Evolutionary conservation across 768 basidiomycete species (phyloP), one percentile per base, ranked within the genome.

Genomic region (Calocera viscosa): DNA sequence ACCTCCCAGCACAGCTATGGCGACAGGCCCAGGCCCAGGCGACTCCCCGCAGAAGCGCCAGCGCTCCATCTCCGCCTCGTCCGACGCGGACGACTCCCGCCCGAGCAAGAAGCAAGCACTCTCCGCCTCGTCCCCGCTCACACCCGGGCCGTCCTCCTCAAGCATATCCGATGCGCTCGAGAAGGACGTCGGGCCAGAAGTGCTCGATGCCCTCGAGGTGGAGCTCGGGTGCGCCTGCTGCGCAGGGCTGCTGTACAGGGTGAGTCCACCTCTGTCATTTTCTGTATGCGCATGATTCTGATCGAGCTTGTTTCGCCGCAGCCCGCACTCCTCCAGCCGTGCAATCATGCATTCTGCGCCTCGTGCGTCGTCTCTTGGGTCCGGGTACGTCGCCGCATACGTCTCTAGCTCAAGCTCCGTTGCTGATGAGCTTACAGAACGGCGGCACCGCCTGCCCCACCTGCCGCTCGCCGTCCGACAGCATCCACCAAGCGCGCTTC

Each of bases 281-380:
- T 5, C 7, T 26, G 22, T 26, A 60, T 26, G 53, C 24, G 53
- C 30, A 60, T 32, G 22, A 10, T 8, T 26, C 24, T 28, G 16
- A 11, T 60, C 24, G 19, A 2, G 5, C 2, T 19, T 60, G 26
- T 5, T 19, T 19, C 7, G 8, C 53, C 5, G 19, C 30, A 60
- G 53, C 53, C 53, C 26, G 53, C 53, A 5, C 2, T 60, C 11
- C 53, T 60, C 24, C 53, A 60, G 30, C 53, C 53, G 14, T 60
- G 53, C 30, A 60, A 60, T 19, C 53, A 60, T 32, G 26, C 53
- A 14, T 60, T 60, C 53, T 60, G 53, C 22, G 53, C 53, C 2
- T 26, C 53, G 8, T 60, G 53, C 53, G 30, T 60, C 30, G 30
- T 60, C 53, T 60, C 53, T 26, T 60, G 53, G 53, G 53, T 60